phyloP scores from a whole-genome alignment of 306 rosid genomes.

The Quercus dentata region DNA sequence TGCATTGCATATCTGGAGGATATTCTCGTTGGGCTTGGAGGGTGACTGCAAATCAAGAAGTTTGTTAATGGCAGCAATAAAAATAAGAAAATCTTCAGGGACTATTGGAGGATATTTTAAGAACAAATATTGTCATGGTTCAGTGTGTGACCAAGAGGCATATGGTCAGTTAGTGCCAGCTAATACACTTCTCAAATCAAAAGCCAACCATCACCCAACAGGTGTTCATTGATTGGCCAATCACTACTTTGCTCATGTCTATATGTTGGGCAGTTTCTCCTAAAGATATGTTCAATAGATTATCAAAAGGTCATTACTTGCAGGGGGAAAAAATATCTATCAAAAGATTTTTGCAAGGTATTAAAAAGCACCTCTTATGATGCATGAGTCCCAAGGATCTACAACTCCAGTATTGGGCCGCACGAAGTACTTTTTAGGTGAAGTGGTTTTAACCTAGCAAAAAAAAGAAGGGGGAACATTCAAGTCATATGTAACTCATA shows the following conservation, averaged over 20 bases:
- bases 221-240: not conserved
- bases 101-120: slow-evolving; percentile 1
- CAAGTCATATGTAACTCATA: slow-evolving; percentile 2
- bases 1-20: slow-evolving; percentile 84
- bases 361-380: slow-evolving; percentile 72
- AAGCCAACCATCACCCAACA: not conserved
- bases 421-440: slow-evolving; percentile 94
- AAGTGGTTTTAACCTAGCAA: slow-evolving; percentile 95
- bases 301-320: not conserved
- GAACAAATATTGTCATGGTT: slow-evolving; percentile 9
- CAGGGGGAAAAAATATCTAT: not conserved
- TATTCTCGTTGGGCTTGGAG: slow-evolving; percentile 89
- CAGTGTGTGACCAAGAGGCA: slow-evolving; percentile 6
- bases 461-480: slow-evolving; percentile 6
- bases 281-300: not conserved
- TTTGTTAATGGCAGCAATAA: slow-evolving; percentile 1
- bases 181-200: not conserved
- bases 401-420: slow-evolving; percentile 91
- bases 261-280: slow-evolving; percentile 1
- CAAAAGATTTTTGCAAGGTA: not conserved
- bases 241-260: slow-evolving; percentile 7
- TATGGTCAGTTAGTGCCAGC: slow-evolving; percentile 13
- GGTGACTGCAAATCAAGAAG: slow-evolving; percentile 64
- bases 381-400: slow-evolving; percentile 81
- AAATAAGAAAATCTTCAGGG: not conserved